Evolutionary conservation across 129 eudicot genomes (phyloP).

Genomic region (Glebionis coronaria): DNA sequence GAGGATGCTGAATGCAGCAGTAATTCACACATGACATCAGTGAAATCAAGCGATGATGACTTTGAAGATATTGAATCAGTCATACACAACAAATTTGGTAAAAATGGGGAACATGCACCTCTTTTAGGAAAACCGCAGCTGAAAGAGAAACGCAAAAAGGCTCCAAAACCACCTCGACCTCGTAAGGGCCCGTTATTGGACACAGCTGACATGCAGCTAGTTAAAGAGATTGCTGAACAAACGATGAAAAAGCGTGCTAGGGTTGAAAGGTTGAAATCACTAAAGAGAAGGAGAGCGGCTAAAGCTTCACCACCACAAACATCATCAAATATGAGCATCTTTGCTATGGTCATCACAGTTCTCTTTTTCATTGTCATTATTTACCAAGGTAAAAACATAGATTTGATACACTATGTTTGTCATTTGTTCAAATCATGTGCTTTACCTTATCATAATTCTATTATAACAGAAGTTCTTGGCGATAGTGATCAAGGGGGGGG

Average conservation of each 20-base stretch:
- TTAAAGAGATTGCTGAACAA: slow-evolving; percentile 66
- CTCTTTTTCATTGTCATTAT: slow-evolving; percentile 56
- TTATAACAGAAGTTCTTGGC: background rate
- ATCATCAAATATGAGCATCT: slow-evolving; percentile 43
- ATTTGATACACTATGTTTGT: slow-evolving; percentile 16
- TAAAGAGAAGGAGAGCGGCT: slow-evolving; percentile 52
- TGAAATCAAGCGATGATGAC: slow-evolving; percentile 29
- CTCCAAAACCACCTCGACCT: slow-evolving; percentile 81
- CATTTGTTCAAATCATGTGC: background rate
- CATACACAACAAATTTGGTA: slow-evolving; percentile 35
- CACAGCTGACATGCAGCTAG: slow-evolving; percentile 55
- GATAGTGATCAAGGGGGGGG: too few relatives aligned
- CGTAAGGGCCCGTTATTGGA: slow-evolving; percentile 72
- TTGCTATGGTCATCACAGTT: slow-evolving; percentile 57
- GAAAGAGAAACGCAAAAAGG: slow-evolving; percentile 54
- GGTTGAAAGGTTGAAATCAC: slow-evolving; percentile 58
- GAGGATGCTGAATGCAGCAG: slow-evolving; percentile 30
- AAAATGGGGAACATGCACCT: slow-evolving; percentile 34
- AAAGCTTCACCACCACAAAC: slow-evolving; percentile 34
- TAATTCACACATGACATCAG: slow-evolving; percentile 27
- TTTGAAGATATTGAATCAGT: slow-evolving; percentile 31
- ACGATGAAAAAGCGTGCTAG: slow-evolving; percentile 74
- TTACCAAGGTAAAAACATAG: slow-evolving; percentile 55
- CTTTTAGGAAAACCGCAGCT: slow-evolving; percentile 36
- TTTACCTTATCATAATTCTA: background rate